A percentile compares a stretch with the other conserved stretches of the same genome.
These are phyloP conservation scores for Terana coerulea DNA, from an alignment of 768 basidiomycete species.

Conservation along the genomic window DNA sequence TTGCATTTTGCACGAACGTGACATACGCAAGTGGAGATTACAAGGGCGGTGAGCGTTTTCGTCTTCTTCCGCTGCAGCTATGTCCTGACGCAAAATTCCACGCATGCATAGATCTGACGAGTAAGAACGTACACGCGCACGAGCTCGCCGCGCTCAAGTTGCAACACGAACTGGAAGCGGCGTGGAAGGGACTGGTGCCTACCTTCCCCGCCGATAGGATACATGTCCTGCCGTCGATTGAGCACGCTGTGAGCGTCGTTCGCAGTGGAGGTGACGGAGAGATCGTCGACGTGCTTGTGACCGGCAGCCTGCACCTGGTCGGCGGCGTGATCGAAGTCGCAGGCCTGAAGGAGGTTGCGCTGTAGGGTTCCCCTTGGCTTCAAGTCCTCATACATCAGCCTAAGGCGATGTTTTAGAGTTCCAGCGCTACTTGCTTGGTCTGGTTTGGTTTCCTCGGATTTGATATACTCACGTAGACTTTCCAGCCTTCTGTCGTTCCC, in stretches of 20 bases:
- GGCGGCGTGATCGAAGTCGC: constrained; percentile 94
- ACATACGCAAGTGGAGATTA: constrained; percentile 87
- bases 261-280: constrained; percentile 34
- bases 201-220: constrained; percentile 57
- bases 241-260: constrained; percentile 78
- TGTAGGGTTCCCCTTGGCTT: too few species aligned
- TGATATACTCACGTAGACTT: too few species aligned
- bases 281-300: constrained; percentile 66
- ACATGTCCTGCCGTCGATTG: constrained; percentile 82
- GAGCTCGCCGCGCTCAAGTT: constrained; percentile 66
- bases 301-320: constrained; percentile 91
- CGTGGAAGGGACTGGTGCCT: constrained; percentile 67
- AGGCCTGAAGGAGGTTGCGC: constrained; percentile 64
- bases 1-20: constrained; percentile 95
- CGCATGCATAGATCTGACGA: constrained; percentile 70
- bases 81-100: background rate
- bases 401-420: too few species aligned
- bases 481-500: too few species aligned
- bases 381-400: too few species aligned
- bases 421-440: too few species aligned
- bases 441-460: too few species aligned
- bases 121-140: constrained; percentile 55
- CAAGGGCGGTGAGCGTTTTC: constrained; percentile 67
- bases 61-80: constrained; percentile 10
- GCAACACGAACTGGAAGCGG: constrained; percentile 71